phyloP scores from a whole-genome alignment of 2,329 filamentous ascomycete species.

The Calonectria montana region DNA sequence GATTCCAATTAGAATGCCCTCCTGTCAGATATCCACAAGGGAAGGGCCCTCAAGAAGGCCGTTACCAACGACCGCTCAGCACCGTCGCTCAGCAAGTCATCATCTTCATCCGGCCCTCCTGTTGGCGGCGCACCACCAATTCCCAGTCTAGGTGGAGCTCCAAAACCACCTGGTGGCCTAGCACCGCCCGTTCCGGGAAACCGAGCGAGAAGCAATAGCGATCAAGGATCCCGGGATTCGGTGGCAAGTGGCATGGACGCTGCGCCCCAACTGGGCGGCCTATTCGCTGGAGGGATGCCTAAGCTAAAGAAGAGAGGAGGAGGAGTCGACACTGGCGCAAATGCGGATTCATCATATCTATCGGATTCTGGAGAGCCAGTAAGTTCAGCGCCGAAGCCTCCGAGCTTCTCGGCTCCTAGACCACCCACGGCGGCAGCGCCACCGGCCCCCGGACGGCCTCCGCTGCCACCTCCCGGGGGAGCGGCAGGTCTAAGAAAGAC shows the following conservation, averaged over 20 bases:
- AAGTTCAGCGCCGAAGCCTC: constrained; percentile 61
- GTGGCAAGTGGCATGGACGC: constrained; percentile 60
- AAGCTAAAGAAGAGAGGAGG: constrained; percentile 91
- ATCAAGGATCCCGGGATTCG: constrained; percentile 66
- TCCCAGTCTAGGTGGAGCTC: constrained; percentile 65
- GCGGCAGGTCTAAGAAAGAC: constrained; percentile 67
- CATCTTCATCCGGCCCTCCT: constrained; percentile 63
- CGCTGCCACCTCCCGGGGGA: constrained; percentile 58
- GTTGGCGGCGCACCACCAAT: constrained; percentile 84
- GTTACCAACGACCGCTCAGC: constrained; percentile 94
- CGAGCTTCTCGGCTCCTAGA: constrained; percentile 67
- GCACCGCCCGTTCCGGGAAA: constrained; percentile 79
- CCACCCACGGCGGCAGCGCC: constrained; percentile 56
- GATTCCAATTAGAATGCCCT: constrained; percentile 76
- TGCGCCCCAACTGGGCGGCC: constrained; percentile 84
- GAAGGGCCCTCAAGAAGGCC: constrained; percentile 82
- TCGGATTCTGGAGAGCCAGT: constrained; percentile 75
- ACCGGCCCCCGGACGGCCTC: constrained; percentile 36
- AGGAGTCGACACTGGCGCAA: constrained; percentile 76
- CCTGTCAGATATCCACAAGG: constrained; percentile 88
- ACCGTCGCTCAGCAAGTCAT: constrained; percentile 65
- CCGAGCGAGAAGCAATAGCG: constrained; percentile 86
- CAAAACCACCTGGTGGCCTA: constrained; percentile 69
- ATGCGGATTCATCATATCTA: constrained; percentile 74
- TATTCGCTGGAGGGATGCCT: constrained; percentile 95